Evolutionary conservation across 2,329 filamentous ascomycete genomes (phyloP).

Genomic region (Aspergillus carbonarius): DNA sequence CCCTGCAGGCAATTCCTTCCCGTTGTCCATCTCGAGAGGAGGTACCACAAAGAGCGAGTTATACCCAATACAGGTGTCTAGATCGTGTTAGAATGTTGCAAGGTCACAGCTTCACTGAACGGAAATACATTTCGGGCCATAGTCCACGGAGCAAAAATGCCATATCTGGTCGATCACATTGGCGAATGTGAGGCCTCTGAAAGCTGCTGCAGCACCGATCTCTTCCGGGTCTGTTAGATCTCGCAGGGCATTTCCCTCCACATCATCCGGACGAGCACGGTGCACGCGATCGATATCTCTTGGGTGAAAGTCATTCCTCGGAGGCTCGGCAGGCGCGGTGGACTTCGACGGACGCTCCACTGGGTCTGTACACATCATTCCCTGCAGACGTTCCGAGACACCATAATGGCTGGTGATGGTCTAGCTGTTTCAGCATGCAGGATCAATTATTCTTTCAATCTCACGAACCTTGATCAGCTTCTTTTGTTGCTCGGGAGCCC

Average conservation of each 20-base stretch:
- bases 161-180: slow-evolving; percentile 68
- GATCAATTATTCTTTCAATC: neutral
- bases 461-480: slow-evolving; percentile 50
- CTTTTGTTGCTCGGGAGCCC: slow-evolving; percentile 63
- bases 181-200: slow-evolving; percentile 50
- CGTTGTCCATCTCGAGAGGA: slow-evolving; percentile 44
- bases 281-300: slow-evolving; percentile 11
- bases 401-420: slow-evolving; percentile 62
- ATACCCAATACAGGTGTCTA: slow-evolving; percentile 69
- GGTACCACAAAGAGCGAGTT: slow-evolving; percentile 56
- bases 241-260: slow-evolving; percentile 31
- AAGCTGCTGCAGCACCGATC: slow-evolving; percentile 24
- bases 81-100: slow-evolving; percentile 18
- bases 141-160: slow-evolving; percentile 72
- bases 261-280: slow-evolving; percentile 24
- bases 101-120: neutral
- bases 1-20: slow-evolving; percentile 45
- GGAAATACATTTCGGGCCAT: slow-evolving; percentile 61
- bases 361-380: slow-evolving; percentile 62
- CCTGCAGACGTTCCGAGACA: slow-evolving; percentile 65
- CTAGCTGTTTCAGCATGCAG: slow-evolving; percentile 19
- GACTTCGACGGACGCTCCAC: slow-evolving; percentile 28
- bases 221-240: slow-evolving; percentile 22
- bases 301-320: slow-evolving; percentile 12
- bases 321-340: slow-evolving; percentile 16